Conservation (phyloP, 805 yeast genomes). For the Sungouiella thailandica region DNA sequence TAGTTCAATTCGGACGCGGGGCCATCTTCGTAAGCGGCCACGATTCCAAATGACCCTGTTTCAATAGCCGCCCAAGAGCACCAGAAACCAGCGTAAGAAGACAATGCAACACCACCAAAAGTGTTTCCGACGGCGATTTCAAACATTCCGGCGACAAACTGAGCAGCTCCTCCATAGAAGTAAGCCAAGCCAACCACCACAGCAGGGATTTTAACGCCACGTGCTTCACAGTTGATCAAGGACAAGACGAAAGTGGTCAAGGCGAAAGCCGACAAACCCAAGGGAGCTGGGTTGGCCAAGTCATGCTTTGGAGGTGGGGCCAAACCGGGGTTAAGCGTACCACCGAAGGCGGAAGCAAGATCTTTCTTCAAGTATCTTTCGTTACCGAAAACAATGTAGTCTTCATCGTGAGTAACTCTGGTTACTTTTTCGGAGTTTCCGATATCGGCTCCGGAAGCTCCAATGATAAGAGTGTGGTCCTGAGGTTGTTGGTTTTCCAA, state of each 20-base stretch:
- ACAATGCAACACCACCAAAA: constrained; percentile 63
- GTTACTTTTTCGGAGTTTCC: constrained; percentile 17
- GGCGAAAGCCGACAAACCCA: constrained; percentile 70
- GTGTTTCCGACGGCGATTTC: constrained; percentile 74
- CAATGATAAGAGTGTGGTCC: constrained; percentile 22
- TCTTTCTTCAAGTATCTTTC: constrained; percentile 62
- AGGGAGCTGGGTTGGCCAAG: constrained; percentile 70
- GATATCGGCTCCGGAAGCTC: constrained; percentile 7
- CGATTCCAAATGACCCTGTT: constrained; percentile 34
- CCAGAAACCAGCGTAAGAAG: constrained; percentile 73
- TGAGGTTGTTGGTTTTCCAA: constrained; percentile 34
- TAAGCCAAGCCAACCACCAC: constrained; percentile 62
- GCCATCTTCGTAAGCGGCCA: constrained; percentile 25
- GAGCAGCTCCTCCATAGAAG: constrained; percentile 71
- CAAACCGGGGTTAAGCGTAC: constrained; percentile 68
- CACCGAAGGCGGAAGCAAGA: constrained; percentile 66
- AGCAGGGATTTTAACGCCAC: constrained; percentile 59
- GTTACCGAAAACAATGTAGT: constrained; percentile 66
- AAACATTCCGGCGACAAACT: constrained; percentile 69
- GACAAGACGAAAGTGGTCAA: constrained; percentile 64
- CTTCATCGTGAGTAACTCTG: constrained; percentile 44
- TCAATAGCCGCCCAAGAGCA: constrained; percentile 63
- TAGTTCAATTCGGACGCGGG: constrained; percentile 20
- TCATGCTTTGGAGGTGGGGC: constrained; percentile 38
- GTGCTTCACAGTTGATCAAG: constrained; percentile 57